Conservation (phyloP, 176 grass and related monocot species). For the Lolium perenne region DNA sequence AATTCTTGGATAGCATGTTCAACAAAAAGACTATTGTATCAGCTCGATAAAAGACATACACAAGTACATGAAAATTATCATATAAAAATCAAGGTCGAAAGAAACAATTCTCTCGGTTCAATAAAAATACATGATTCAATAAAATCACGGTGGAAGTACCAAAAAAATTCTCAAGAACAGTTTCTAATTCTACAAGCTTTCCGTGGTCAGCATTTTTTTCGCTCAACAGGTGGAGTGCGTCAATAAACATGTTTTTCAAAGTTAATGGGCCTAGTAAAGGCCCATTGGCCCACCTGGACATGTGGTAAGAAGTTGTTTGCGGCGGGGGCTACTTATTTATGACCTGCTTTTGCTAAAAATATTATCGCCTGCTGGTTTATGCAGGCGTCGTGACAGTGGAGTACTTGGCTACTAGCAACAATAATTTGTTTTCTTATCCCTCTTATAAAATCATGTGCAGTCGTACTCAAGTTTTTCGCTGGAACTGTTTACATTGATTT, state of each 20-base stretch:
- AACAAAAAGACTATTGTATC: too few relatives aligned
- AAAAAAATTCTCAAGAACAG: too few relatives aligned
- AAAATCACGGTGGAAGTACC: too few relatives aligned
- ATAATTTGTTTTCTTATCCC: background rate
- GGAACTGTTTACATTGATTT: too few relatives aligned
- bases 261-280: slow-evolving; percentile 39
- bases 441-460: background rate
- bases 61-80: too few relatives aligned
- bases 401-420: background rate
- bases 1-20: too few relatives aligned
- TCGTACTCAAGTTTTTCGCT: background rate
- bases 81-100: too few relatives aligned
- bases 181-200: background rate
- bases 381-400: background rate
- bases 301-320: background rate
- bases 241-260: background rate
- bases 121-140: too few relatives aligned
- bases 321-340: slow-evolving; percentile 6
- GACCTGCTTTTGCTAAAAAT: background rate
- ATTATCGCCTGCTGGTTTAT: background rate
- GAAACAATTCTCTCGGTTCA: too few relatives aligned
- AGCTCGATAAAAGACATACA: too few relatives aligned
- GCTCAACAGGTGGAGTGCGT: too few relatives aligned
- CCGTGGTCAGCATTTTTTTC: background rate
- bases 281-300: slow-evolving; percentile 15